phyloP scores from a whole-genome alignment of 2,329 filamentous ascomycete genomes.

The Fusarium liriodendri region DNA sequence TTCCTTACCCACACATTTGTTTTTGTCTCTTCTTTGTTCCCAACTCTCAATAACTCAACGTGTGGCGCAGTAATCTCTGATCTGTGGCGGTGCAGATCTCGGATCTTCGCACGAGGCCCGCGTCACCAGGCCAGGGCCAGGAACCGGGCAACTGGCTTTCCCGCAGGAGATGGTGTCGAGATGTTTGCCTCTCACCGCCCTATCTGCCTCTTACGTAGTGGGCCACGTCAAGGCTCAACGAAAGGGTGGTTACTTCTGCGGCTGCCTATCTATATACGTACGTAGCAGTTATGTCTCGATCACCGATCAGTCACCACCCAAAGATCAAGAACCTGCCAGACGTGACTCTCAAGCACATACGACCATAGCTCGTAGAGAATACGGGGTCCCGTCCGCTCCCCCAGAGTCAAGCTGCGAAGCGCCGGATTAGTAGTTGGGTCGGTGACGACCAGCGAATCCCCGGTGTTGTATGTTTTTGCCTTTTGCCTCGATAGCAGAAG shows the following conservation, averaged over 20 bases:
- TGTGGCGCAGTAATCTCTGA: background rate
- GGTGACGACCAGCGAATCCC: background rate
- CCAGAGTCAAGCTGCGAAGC: background rate
- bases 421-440: background rate
- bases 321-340: background rate
- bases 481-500: background rate
- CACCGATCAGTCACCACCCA: background rate
- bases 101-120: conserved; percentile 1
- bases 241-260: background rate
- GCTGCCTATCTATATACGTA: background rate
- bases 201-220: background rate
- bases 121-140: conserved; percentile 3
- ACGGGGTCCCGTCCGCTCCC: background rate
- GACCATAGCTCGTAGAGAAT: background rate
- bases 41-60: background rate
- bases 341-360: background rate
- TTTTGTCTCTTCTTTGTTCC: background rate
- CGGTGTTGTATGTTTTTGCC: background rate
- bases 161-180: background rate
- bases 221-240: background rate
- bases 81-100: conserved; percentile 6
- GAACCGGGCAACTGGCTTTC: background rate
- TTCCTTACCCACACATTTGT: background rate
- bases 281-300: background rate
- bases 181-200: background rate